These are phyloP conservation scores for Liquidambar formosana DNA, from an alignment of 164 flowering plant genomes.

Conservation along the genomic window DNA sequence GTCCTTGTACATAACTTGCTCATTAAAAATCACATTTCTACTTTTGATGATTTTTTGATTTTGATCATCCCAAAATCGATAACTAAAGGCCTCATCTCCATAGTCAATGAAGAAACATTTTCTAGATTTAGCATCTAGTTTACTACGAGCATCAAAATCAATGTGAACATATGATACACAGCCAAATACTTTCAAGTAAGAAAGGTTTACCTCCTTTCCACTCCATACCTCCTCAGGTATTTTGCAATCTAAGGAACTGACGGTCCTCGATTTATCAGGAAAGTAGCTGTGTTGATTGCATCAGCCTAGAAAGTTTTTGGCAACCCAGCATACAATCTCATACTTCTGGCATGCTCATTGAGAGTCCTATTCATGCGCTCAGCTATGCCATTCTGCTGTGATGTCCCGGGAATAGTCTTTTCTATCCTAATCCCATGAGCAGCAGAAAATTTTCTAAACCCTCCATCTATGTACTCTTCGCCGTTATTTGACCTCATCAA, in stretches of 20 bases:
- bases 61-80: too few species aligned
- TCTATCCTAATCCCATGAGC: not conserved
- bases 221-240: constrained; percentile 10
- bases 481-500: not conserved
- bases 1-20: too few species aligned
- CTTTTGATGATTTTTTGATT: too few species aligned
- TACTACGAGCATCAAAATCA: too few species aligned
- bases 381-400: constrained; percentile 1
- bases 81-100: too few species aligned
- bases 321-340: not conserved
- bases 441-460: not conserved
- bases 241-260: not conserved
- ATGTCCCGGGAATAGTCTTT: not conserved
- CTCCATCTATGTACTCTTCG: not conserved
- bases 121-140: too few species aligned
- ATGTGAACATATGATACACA: too few species aligned
- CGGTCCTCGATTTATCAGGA: not conserved
- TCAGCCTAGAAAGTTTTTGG: not conserved
- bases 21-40: not conserved
- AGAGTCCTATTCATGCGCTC: constrained; percentile 3
- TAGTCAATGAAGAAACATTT: too few species aligned
- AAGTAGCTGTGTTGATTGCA: constrained; percentile 3
- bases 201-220: not conserved
- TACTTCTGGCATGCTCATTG: constrained; percentile 4
- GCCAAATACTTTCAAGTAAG: too few species aligned